Evolutionary conservation across 1,284 basidiomycete species (phyloP), one percentile per base, ranked within the genome.

Genomic region (Heliocybe sulcata): DNA sequence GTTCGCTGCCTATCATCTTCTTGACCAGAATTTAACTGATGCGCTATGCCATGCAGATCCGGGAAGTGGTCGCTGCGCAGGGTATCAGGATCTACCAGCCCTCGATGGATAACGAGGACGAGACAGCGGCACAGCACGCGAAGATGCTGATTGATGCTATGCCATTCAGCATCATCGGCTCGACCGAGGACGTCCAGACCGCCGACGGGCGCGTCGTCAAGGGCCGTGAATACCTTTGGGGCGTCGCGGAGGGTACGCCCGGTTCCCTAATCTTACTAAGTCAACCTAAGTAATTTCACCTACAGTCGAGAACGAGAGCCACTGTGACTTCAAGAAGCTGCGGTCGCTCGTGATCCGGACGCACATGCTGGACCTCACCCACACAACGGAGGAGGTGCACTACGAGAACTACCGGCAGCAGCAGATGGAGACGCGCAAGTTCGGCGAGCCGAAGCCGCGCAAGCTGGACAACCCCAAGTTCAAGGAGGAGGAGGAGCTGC

Each of bases 401-500:
- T 99, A 99, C 71, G 97, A 99, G 77, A 91, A 92, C 71, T 99
- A 99, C 81, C 85, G 96, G 57, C 93, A 98, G 68, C 83, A 93
- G 61, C 97, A 99, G 77, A 98, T 99, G 97, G 97, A 99, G 81
- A 98, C 96, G 19, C 88, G 97, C 75, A 99, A 99, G 77, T 97
- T 95, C 63, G 96, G 96, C 63, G 97, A 99, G 74, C 87, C 94
- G 63, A 98, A 98, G 79, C 93, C 97, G 64, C 96, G 94, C 83
- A 98, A 98, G 78, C 80, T 95, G 62, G 96, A 99, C 75, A 99
- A 99, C 74, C 97, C 97, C 65, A 98, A 98, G 76, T 99, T 97
- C 86, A 96, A 96, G 79, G 97, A 99, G 72, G 96, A 99, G 74
- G 96, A 99, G 71, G 96, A 99, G 73, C 80, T 86, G 59, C 82